These are phyloP conservation scores for Fabrea salina DNA, from an alignment of 169 alveolate species.

Conservation along the genomic window DNA sequence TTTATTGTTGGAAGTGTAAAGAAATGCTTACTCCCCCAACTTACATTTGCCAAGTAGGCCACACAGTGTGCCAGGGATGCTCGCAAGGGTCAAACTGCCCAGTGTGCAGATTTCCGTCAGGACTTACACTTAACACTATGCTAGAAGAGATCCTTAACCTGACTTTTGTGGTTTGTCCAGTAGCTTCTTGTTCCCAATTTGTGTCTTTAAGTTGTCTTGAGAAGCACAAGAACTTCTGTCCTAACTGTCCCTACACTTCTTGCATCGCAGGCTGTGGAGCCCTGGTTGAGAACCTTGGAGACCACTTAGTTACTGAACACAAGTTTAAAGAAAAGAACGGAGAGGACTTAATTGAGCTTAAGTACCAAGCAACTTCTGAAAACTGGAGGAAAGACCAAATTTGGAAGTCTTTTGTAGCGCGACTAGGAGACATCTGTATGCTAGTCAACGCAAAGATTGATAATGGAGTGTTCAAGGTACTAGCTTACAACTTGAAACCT, in stretches of 20 bases:
- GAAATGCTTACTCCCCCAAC: neutral
- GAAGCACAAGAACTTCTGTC: neutral
- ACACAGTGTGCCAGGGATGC: neutral
- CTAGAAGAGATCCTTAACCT: neutral
- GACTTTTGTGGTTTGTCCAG: neutral
- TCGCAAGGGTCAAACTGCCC: neutral
- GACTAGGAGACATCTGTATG: neutral
- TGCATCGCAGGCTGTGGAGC: neutral
- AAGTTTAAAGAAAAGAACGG: neutral
- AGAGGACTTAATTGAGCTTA: neutral
- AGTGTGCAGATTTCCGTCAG: neutral
- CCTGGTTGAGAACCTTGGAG: neutral
- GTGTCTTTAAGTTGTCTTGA: neutral
- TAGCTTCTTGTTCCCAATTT: neutral
- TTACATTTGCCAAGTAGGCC: neutral
- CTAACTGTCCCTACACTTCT: neutral
- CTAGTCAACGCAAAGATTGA: neutral
- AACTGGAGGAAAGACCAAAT: neutral
- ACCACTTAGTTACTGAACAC: neutral
- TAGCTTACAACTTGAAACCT: neutral
- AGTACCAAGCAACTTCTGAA: neutral
- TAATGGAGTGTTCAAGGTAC: neutral
- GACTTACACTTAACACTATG: neutral
- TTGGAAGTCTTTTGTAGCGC: neutral
- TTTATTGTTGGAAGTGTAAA: neutral